phyloP scores from a whole-genome alignment of 768 basidiomycete genomes.

The Mycena chlorophos region DNA sequence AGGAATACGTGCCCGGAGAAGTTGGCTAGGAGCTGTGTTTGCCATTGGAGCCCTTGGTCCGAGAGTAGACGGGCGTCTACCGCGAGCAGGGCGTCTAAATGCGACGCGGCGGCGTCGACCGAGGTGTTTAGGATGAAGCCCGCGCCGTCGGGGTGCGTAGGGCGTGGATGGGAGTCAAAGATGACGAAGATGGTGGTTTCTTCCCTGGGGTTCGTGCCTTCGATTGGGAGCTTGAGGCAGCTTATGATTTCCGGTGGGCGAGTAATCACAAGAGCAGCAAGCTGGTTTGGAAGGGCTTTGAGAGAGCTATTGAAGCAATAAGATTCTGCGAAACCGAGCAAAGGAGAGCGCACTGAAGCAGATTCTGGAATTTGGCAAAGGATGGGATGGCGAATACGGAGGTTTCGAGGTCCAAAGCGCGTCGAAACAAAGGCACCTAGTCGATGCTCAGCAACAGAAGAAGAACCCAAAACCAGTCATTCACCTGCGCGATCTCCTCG shows the following conservation, averaged over 20 bases:
- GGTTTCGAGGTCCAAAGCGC: slow-evolving; percentile 35
- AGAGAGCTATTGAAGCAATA: slow-evolving; percentile 20
- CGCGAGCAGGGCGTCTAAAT: slow-evolving; percentile 49
- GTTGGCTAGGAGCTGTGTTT: slow-evolving; percentile 60
- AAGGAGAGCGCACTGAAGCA: slow-evolving; percentile 28
- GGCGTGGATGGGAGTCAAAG: slow-evolving; percentile 69
- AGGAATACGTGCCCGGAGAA: slow-evolving; percentile 61
- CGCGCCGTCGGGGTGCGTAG: slow-evolving; percentile 58
- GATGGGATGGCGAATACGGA: slow-evolving; percentile 40
- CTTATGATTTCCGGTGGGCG: slow-evolving; percentile 71
- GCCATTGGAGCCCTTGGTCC: slow-evolving; percentile 55
- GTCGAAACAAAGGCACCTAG: slow-evolving; percentile 48
- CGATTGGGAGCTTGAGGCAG: slow-evolving; percentile 42
- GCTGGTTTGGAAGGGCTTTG: slow-evolving; percentile 25
- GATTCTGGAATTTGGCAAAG: slow-evolving; percentile 37
- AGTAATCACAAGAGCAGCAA: slow-evolving; percentile 55
- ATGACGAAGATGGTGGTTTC: slow-evolving; percentile 46
- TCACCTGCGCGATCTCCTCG: slow-evolving; percentile 43
- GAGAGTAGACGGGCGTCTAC: slow-evolving; percentile 47
- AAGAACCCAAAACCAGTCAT: neutral
- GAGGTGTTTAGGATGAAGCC: slow-evolving; percentile 57
- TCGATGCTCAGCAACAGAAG: neutral
- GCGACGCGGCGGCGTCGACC: slow-evolving; percentile 41
- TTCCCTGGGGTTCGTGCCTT: slow-evolving; percentile 24
- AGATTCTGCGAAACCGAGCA: neutral